Evolutionary conservation across 305 asterid genomes (phyloP).

Genomic region (Rubia occidens): DNA sequence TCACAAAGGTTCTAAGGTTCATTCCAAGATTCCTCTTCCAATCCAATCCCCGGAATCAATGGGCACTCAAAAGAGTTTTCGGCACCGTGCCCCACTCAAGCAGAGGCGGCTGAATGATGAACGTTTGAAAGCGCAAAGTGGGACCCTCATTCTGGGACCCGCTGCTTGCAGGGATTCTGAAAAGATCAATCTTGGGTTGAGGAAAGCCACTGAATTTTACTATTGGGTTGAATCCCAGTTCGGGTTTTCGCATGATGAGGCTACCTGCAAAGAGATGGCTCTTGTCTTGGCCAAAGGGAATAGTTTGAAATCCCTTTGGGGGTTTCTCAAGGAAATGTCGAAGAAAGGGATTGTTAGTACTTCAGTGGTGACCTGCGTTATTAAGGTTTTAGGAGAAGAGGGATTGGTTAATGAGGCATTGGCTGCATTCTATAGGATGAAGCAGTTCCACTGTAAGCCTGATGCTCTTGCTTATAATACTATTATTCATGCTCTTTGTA

Average conservation of each 20-base stretch:
- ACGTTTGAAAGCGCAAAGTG: not conserved
- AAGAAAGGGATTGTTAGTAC: not conserved
- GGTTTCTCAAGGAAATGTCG: slow-evolving; percentile 1
- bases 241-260: not conserved
- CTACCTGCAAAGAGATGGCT: slow-evolving; percentile 7
- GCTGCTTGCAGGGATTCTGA: slow-evolving; percentile 2
- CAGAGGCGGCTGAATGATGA: not conserved
- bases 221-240: not conserved
- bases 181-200: not conserved
- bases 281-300: not conserved
- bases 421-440: slow-evolving; percentile 8
- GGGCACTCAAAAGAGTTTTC: not conserved
- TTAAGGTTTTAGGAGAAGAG: slow-evolving; percentile 1
- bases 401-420: slow-evolving; percentile 6
- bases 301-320: slow-evolving; percentile 5
- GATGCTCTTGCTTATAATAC: slow-evolving; percentile 4
- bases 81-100: slow-evolving; percentile 6
- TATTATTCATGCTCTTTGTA: slow-evolving; percentile 1
- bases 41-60: not conserved
- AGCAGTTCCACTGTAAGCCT: slow-evolving; percentile 3
- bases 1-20: not conserved
- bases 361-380: not conserved
- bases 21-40: not conserved
- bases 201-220: not conserved
- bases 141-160: not conserved